These are phyloP conservation scores for Maudiozyma humilis DNA, from an alignment of 1,139 yeast genomes.

Conservation along the genomic window DNA sequence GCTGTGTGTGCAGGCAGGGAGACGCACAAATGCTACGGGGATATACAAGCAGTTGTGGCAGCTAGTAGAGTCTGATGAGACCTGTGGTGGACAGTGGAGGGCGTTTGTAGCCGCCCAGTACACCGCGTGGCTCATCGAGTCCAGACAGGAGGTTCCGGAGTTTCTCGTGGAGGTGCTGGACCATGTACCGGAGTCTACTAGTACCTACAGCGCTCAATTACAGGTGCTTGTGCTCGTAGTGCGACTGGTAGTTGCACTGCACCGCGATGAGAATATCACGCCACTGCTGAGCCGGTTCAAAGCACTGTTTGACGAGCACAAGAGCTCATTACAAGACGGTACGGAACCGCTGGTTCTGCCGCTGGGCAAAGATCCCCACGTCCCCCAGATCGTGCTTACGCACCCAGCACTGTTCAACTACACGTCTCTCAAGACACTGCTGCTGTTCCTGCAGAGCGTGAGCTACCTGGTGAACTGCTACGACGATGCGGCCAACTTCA, in stretches of 20 bases:
- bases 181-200: conserved; percentile 5
- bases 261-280: conserved; percentile 26
- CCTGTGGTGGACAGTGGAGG: conserved; percentile 6
- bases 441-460: conserved; percentile 29
- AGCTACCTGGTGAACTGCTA: conserved; percentile 29
- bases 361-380: too few species aligned
- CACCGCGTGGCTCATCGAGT: conserved; percentile 12
- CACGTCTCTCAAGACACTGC: conserved; percentile 22
- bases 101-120: conserved; percentile 7
- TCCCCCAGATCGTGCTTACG: conserved; percentile 6
- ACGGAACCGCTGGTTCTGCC: too few species aligned
- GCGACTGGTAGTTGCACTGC: conserved; percentile 18
- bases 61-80: not conserved
- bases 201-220: conserved; percentile 10
- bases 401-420: conserved; percentile 20
- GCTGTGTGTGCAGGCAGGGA: conserved; percentile 11
- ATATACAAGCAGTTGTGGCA: conserved; percentile 8
- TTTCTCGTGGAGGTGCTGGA: conserved; percentile 8
- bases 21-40: conserved; percentile 9
- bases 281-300: conserved; percentile 23
- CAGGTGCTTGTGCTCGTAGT: conserved; percentile 24
- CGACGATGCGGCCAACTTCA: conserved; percentile 27
- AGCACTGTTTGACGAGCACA: conserved; percentile 18
- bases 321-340: conserved; percentile 11
- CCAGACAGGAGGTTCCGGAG: conserved; percentile 12